Evolutionary conservation across 108 stramenopile species (phyloP), one percentile per base, ranked within the genome.

Genomic region (Cyclotella distinguenda): DNA sequence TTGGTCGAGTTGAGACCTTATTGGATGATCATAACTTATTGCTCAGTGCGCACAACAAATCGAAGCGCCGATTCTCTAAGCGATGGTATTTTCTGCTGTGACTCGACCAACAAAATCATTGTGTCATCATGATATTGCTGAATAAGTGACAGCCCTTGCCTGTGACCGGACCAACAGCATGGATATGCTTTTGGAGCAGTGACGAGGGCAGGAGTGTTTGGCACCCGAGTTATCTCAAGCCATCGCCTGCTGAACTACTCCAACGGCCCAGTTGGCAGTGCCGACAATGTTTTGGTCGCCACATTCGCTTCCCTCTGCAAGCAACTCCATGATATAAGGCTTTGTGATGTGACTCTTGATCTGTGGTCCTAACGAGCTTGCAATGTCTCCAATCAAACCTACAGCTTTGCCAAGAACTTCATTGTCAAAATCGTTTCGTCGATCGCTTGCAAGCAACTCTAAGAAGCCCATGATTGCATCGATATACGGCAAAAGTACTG

Each of bases 361-460:
- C 13, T 64, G 54, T 12, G 35, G 54, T 18, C 85, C 84, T 42
- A 91, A 50, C 18, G 81, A 64, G 35, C 77, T 79, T 11, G 87
- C 88, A 56, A 95, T 70, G 47, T 95, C 94, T 51, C 94, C 94
- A 22, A 95, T 51, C 22, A 91, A 68, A 5, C 88, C 89, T 22
- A 89, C 84, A 4, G 94, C 90, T 55, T 87, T 88, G 39, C 75
- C 78, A 27, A 95, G 67, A 47, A 95, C 90, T 59, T 69, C 80
- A 34, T 83, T 82, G 69, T 95, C 94, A 15, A 68, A 73, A 64
- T 84, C 84, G 19, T 79, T 74, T 26, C 43, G 59, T 23, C 74
- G 59, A 38, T 88, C 87, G 19, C 73, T 59, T 23, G 87, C 72
- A 13, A 95, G 43, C 28, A 74, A 64, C 52, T 84, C 76, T 11